phyloP scores from a whole-genome alignment of 1,139 yeast species.

The Hyphopichia pseudoburtonii region DNA sequence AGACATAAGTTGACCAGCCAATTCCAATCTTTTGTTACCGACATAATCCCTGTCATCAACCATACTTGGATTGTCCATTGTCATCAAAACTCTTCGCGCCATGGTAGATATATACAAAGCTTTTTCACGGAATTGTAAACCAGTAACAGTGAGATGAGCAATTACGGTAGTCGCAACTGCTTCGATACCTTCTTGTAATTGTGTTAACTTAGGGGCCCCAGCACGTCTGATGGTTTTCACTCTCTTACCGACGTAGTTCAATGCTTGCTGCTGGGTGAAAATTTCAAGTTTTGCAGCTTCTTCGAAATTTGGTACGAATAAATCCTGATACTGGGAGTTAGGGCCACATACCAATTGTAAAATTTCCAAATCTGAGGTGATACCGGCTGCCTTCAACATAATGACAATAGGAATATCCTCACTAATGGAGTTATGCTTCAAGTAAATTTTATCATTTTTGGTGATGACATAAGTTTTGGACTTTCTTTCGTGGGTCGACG shows the following conservation, averaged over 20 bases:
- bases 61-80: conserved; percentile 91
- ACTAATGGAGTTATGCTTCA: conserved; percentile 91
- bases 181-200: conserved; percentile 92
- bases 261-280: conserved; percentile 90
- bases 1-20: conserved; percentile 97
- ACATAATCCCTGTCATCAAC: conserved; percentile 98
- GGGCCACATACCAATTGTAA: conserved; percentile 93
- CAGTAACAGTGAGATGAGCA: conserved; percentile 88
- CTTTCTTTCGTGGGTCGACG: conserved; percentile 96
- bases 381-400: conserved; percentile 92
- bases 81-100: conserved; percentile 95
- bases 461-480: conserved; percentile 95
- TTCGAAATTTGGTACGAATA: conserved; percentile 90
- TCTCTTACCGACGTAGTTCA: conserved; percentile 84
- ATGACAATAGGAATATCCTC: conserved; percentile 96
- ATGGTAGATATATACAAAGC: conserved; percentile 92
- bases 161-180: conserved; percentile 95
- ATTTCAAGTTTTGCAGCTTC: conserved; percentile 87
- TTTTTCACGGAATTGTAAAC: conserved; percentile 88
- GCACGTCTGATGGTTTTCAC: conserved; percentile 91
- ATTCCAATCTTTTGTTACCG: conserved; percentile 94
- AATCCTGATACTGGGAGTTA: conserved; percentile 83
- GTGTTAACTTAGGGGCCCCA: conserved; percentile 75
- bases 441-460: conserved; percentile 82
- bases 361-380: conserved; percentile 88